phyloP scores from a whole-genome alignment of 116 monocot genomes.

The Papilionanthe hybrid region DNA sequence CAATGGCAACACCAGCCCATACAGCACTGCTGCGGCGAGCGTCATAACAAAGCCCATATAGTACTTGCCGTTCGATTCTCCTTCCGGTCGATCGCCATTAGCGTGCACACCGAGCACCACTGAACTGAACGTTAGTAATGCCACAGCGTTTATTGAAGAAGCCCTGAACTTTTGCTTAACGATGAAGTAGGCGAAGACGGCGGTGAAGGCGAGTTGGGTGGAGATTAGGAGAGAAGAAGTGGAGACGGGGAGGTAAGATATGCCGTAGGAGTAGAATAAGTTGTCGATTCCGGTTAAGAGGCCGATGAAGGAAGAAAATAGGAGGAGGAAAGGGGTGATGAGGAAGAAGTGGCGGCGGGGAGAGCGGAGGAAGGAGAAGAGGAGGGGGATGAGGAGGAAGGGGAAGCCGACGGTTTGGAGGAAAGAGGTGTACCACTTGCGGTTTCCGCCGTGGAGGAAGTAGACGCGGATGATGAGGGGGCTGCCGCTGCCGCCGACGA shows the following conservation, averaged over 20 bases:
- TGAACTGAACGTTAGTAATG: background rate
- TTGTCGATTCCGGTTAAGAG: background rate
- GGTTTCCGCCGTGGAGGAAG: conserved; percentile 8
- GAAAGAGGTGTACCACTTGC: background rate
- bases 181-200: conserved; percentile 3
- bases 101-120: conserved; percentile 11
- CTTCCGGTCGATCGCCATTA: conserved; percentile 6
- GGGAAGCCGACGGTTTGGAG: conserved; percentile 2
- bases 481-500: background rate
- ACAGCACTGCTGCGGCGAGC: background rate
- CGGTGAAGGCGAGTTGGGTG: conserved; percentile 4
- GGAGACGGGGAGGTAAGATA: conserved; percentile 1
- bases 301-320: background rate
- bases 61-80: conserved; percentile 6
- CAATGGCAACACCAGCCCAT: conserved; percentile 2
- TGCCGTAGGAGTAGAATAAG: background rate
- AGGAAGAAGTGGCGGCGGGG: background rate
- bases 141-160: background rate
- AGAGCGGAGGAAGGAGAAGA: background rate
- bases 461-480: conserved; percentile 2
- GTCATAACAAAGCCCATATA: background rate
- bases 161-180: background rate
- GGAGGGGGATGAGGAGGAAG: background rate
- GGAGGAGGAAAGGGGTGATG: conserved; percentile 2
- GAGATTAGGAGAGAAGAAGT: conserved; percentile 3